A percentile compares a stretch with the other conserved stretches of the same genome.
These are phyloP conservation scores for Sporobolomyces pararoseus DNA, from an alignment of 768 basidiomycete species.

Conservation along the genomic window DNA sequence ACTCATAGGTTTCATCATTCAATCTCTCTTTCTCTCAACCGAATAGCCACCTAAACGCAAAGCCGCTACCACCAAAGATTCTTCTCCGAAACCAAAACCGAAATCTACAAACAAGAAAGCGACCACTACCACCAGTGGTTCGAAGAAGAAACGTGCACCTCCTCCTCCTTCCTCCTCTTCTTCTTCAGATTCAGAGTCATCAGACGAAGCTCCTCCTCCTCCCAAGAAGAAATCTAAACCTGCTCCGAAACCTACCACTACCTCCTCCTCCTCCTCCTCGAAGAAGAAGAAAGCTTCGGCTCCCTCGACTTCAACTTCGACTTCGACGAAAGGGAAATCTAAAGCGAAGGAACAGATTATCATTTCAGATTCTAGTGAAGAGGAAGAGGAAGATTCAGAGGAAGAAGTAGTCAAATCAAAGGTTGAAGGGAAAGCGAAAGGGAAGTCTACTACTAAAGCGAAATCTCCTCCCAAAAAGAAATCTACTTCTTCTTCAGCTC, in stretches of 20 bases:
- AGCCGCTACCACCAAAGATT: background rate
- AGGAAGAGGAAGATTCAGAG: background rate
- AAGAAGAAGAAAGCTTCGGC: too few species aligned
- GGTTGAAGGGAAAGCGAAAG: background rate
- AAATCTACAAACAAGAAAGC: background rate
- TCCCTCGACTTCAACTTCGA: too few species aligned
- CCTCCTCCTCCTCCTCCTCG: background rate
- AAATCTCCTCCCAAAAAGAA: too few species aligned
- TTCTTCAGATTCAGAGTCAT: background rate
- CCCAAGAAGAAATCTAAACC: constrained; percentile 4
- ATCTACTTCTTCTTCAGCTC: too few species aligned
- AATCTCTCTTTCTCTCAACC: background rate
- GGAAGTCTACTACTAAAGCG: background rate
- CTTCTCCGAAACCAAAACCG: too few species aligned
- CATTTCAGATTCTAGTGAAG: background rate
- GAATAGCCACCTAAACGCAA: background rate
- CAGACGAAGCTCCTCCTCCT: too few species aligned
- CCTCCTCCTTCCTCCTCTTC: background rate
- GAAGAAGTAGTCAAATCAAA: too few species aligned
- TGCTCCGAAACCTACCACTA: background rate
- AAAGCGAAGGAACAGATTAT: background rate
- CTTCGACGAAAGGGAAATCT: background rate
- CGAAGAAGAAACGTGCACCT: background rate
- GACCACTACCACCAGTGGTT: background rate
- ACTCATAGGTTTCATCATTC: background rate